phyloP scores from a whole-genome alignment of 805 yeast species.

The Kuraishia ogatae region DNA sequence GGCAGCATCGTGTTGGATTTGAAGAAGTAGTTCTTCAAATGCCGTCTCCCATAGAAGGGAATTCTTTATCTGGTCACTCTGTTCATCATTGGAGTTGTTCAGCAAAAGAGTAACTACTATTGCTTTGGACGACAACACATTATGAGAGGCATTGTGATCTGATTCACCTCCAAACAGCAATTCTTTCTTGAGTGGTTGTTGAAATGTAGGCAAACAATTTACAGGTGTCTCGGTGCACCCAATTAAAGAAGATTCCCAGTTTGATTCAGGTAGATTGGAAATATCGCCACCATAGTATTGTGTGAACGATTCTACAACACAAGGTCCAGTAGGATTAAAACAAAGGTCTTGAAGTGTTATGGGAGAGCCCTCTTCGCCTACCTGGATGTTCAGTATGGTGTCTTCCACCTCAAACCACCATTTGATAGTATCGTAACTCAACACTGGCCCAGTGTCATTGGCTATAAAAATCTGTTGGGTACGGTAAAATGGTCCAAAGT shows the following conservation, averaged over 20 bases:
- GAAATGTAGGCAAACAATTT: conserved; percentile 81
- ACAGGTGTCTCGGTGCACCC: conserved; percentile 77
- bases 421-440: conserved; percentile 57
- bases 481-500: conserved; percentile 89
- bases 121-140: conserved; percentile 57
- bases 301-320: conserved; percentile 82
- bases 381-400: conserved; percentile 6
- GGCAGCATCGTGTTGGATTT: conserved; percentile 37
- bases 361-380: conserved; percentile 5
- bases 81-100: conserved; percentile 38
- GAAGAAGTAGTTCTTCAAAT: conserved; percentile 47
- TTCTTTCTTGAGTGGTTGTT: conserved; percentile 75
- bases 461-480: conserved; percentile 76
- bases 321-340: conserved; percentile 75
- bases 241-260: conserved; percentile 49
- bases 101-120: conserved; percentile 69
- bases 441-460: conserved; percentile 58
- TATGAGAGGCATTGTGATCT: no score
- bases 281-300: conserved; percentile 76
- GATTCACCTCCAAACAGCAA: conserved; percentile 58
- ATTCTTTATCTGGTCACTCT: conserved; percentile 26
- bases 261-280: conserved; percentile 31
- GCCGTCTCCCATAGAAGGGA: conserved; percentile 62
- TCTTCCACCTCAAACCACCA: conserved; percentile 63
- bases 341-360: conserved; percentile 58